These are phyloP conservation scores for Phytophthora aleatoria DNA, from an alignment of 352 stramenopile genomes.

Conservation along the genomic window DNA sequence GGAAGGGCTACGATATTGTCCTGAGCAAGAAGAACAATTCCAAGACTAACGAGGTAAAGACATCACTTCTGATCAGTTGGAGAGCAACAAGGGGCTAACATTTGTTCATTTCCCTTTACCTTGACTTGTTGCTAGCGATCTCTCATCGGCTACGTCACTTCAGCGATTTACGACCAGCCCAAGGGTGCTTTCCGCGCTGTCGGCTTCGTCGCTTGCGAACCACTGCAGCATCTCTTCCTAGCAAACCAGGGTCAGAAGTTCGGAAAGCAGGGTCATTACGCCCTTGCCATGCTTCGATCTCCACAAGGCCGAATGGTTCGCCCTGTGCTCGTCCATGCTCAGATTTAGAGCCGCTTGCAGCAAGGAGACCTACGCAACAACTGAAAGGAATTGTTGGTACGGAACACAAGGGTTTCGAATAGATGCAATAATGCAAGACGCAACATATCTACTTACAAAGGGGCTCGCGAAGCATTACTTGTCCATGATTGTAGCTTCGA, in stretches of 20 bases:
- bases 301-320: conserved; percentile 56
- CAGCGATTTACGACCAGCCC: conserved; percentile 77
- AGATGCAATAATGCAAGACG: conserved; percentile 27
- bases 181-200: conserved; percentile 66
- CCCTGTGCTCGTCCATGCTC: conserved; percentile 44
- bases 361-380: conserved; percentile 2
- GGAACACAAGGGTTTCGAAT: conserved; percentile 7
- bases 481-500: no score
- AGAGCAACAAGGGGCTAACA: not conserved
- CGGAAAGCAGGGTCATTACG: conserved; percentile 20
- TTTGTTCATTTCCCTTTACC: not conserved
- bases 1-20: conserved; percentile 37
- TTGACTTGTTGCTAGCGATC: conserved; percentile 32
- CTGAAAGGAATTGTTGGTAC: conserved; percentile 1
- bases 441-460: conserved; percentile 31
- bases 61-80: not conserved
- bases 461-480: conserved; percentile 6
- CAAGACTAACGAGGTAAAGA: conserved; percentile 26
- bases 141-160: conserved; percentile 72
- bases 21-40: conserved; percentile 22
- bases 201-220: conserved; percentile 70
- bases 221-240: conserved; percentile 67
- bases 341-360: conserved; percentile 11
- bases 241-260: conserved; percentile 8
- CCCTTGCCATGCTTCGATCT: conserved; percentile 56